phyloP scores from a whole-genome alignment of 2,329 filamentous ascomycete species.

The Boeremia exigua region DNA sequence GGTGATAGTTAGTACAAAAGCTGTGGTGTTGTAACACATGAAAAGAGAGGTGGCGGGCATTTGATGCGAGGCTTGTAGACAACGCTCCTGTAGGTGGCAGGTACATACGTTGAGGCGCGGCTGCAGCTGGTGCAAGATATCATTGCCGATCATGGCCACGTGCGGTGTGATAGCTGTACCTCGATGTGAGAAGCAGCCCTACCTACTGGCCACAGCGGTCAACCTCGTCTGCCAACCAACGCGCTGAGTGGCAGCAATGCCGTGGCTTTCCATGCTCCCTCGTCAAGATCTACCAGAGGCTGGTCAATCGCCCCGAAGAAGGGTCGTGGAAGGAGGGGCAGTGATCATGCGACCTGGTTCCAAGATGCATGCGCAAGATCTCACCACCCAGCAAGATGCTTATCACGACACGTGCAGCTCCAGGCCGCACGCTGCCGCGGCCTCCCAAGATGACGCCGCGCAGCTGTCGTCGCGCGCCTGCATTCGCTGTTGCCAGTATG shows the following conservation, averaged over 20 bases:
- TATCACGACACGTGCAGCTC: slow-evolving; percentile 21
- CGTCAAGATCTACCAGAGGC: slow-evolving; percentile 29
- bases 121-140: slow-evolving; percentile 5
- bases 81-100: slow-evolving; percentile 16
- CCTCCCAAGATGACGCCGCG: slow-evolving; percentile 1
- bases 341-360: slow-evolving; percentile 36
- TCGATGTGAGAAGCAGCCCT: slow-evolving; percentile 9
- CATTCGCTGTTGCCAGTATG: slow-evolving; percentile 22
- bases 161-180: slow-evolving; percentile 18
- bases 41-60: slow-evolving; percentile 13
- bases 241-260: slow-evolving; percentile 16
- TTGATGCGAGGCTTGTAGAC: slow-evolving; percentile 15
- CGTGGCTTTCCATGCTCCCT: slow-evolving; percentile 24
- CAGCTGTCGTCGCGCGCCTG: slow-evolving; percentile 6
- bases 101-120: slow-evolving; percentile 10
- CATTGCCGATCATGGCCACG: slow-evolving; percentile 12
- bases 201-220: slow-evolving; percentile 10
- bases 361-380: slow-evolving; percentile 16
- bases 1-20: slow-evolving; percentile 23
- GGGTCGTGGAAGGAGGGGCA: slow-evolving; percentile 31
- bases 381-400: slow-evolving; percentile 20
- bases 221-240: slow-evolving; percentile 16
- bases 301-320: slow-evolving; percentile 23
- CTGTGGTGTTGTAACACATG: slow-evolving; percentile 24
- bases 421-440: slow-evolving; percentile 14